Percentiles rank a stretch among this genome's conserved stretches.
These are phyloP conservation scores for Exserohilum rostratum DNA, from an alignment of 2,329 filamentous ascomycete species.

Conservation along the genomic window DNA sequence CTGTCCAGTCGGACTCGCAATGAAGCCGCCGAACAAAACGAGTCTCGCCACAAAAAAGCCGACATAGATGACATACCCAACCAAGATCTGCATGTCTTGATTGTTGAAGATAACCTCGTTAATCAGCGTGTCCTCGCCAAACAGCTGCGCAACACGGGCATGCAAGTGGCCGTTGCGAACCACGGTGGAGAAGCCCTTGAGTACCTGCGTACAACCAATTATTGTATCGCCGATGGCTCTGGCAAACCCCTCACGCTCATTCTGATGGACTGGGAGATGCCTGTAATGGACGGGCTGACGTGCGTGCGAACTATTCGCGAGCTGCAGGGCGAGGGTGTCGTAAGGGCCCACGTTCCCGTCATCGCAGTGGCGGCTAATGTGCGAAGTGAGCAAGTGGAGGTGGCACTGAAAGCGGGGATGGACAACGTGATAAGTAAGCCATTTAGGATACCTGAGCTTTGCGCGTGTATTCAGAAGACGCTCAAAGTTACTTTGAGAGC, in stretches of 20 bases:
- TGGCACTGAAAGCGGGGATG: conserved; percentile 41
- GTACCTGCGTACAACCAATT: conserved; percentile 37
- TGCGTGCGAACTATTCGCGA: conserved; percentile 35
- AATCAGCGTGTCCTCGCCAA: conserved; percentile 51
- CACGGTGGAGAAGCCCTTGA: conserved; percentile 49
- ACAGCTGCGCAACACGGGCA: conserved; percentile 46
- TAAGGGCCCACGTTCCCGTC: conserved; percentile 36
- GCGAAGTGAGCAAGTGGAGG: conserved; percentile 37
- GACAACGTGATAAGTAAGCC: conserved; percentile 74
- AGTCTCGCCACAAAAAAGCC: background rate
- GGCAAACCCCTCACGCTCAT: conserved; percentile 29
- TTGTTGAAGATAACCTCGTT: conserved; percentile 50
- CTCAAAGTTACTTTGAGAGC: conserved; percentile 5
- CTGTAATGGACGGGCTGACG: conserved; percentile 40
- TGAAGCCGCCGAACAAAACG: conserved; percentile 1
- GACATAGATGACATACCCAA: conserved; percentile 4
- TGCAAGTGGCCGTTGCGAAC: conserved; percentile 46
- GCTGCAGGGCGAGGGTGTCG: conserved; percentile 25
- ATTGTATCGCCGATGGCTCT: conserved; percentile 19
- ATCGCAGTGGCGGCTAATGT: conserved; percentile 47
- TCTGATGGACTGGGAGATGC: conserved; percentile 45
- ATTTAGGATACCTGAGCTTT: conserved; percentile 55
- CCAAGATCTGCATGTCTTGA: conserved; percentile 30
- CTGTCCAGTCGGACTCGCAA: conserved; percentile 14
- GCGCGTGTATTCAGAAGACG: conserved; percentile 26